These are phyloP conservation scores for Zopfia rhizophila DNA, from an alignment of 2,329 filamentous ascomycete species.

Conservation along the genomic window DNA sequence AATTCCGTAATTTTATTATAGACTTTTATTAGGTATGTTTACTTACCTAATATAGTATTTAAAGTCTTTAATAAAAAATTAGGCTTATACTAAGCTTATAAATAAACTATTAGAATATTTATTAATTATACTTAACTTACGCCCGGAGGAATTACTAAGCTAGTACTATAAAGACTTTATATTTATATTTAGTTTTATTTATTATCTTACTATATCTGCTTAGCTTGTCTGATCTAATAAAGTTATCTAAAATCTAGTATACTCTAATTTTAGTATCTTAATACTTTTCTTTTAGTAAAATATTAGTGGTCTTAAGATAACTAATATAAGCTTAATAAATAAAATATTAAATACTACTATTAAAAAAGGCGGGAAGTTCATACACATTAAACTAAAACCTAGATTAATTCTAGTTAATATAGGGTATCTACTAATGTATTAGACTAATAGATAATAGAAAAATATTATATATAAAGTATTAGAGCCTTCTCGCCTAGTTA, in stretches of 20 bases:
- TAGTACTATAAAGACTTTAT: too few relatives aligned
- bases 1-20: conserved; percentile 9
- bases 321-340: conserved; percentile 9
- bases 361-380: conserved; percentile 1
- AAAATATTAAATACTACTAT: conserved; percentile 1
- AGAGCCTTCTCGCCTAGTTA: not conserved
- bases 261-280: not conserved
- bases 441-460: conserved; percentile 6
- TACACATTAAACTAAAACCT: not conserved
- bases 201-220: too few relatives aligned
- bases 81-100: too few relatives aligned
- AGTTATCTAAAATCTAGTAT: too few relatives aligned
- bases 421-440: conserved; percentile 10
- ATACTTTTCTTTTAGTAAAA: not conserved
- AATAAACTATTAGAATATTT: too few relatives aligned
- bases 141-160: too few relatives aligned
- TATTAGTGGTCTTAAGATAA: conserved; percentile 5
- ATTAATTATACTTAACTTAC: too few relatives aligned
- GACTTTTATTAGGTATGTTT: too few relatives aligned
- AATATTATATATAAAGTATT: conserved; percentile 4
- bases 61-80: too few relatives aligned
- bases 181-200: too few relatives aligned
- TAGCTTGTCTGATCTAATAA: too few relatives aligned
- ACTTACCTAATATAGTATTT: too few relatives aligned
- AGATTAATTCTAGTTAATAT: not conserved